phyloP scores from a whole-genome alignment of 2,329 filamentous ascomycete species.

The Fusarium sp. region DNA sequence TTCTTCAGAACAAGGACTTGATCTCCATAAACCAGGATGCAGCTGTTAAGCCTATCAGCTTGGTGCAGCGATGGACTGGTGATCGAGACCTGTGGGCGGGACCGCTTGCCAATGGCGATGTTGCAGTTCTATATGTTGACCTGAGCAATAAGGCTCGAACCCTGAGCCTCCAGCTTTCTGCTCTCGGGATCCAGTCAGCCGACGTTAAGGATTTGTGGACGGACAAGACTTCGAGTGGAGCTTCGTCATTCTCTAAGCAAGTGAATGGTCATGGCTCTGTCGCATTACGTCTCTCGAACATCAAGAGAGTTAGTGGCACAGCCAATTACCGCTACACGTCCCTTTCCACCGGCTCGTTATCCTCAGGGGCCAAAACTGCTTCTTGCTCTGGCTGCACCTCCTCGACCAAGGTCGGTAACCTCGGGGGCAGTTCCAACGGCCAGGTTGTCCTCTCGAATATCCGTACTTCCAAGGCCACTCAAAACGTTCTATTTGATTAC shows the following conservation, averaged over 20 bases:
- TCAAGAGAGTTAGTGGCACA: neutral
- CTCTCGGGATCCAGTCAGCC: neutral
- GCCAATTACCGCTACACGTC: neutral
- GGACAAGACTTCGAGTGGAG: neutral
- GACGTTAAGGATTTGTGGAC: neutral
- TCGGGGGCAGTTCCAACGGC: neutral
- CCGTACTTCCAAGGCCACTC: neutral
- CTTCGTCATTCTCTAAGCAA: neutral
- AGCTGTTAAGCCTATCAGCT: neutral
- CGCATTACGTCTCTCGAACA: neutral
- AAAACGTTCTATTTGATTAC: neutral
- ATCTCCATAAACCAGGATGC: neutral
- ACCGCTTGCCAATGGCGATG: neutral
- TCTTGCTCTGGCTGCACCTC: neutral
- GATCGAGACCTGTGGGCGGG: constrained; percentile 5
- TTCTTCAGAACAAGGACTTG: constrained; percentile 1
- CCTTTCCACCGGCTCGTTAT: neutral
- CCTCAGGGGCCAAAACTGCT: neutral
- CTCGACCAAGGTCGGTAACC: neutral
- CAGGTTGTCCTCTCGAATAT: neutral
- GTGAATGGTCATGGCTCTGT: neutral
- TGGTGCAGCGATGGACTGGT: neutral
- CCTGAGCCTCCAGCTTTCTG: neutral
- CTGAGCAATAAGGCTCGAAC: neutral
- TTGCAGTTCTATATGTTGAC: neutral